Evolutionary conservation across 805 yeast species (phyloP), one percentile per base, ranked within the genome.

Genomic region (Ogataea sp.): DNA sequence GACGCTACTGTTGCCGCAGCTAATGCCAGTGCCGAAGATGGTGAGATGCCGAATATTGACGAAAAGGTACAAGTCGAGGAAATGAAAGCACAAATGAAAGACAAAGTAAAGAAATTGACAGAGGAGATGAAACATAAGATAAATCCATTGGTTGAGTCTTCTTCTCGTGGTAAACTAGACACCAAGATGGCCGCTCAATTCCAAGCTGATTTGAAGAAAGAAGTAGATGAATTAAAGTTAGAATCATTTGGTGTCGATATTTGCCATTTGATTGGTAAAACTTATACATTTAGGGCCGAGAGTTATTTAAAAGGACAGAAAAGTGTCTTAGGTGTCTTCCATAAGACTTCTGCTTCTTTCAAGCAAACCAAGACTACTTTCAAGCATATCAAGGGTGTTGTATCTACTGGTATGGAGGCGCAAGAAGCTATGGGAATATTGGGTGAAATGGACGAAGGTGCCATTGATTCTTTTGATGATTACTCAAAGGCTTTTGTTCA

Each of bases 201-300:
- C 58, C 63, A 70, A 43, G 69, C 68, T 40, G 81, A 83, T 56
- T 71, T 84, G 48, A 70, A 69, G 44, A 78, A 80, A 51, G 97
- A 93, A 59, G 95, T 95, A 14, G 93, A 89, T 54, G 67, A 78
- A 23, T 66, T 84, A 46, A 83, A 83, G 50, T 74, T 81, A 77
- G 93, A 84, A 58, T 82, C 90, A 18, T 84, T 84, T 60, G 94
- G 94, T n/a, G 60, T 83, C 25, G 88, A 84, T 52, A 82, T 84
- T 27, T 68, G 85, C 36, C 93, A 84, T 49, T 72, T 85, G 0
- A 73, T 84, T 39, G 94, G 93, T 20, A 70, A 74, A 38, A 74
- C 80, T 2, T 84, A 84, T 54, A 64, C 68, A 43, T 71, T 80
- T 50, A 81, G 83, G 54, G 81, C 78, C 21, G 71, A 71, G 42